Base-by-base conservation (phyloP, 108 stramenopile species). In the Nitzschia sp. region DNA sequence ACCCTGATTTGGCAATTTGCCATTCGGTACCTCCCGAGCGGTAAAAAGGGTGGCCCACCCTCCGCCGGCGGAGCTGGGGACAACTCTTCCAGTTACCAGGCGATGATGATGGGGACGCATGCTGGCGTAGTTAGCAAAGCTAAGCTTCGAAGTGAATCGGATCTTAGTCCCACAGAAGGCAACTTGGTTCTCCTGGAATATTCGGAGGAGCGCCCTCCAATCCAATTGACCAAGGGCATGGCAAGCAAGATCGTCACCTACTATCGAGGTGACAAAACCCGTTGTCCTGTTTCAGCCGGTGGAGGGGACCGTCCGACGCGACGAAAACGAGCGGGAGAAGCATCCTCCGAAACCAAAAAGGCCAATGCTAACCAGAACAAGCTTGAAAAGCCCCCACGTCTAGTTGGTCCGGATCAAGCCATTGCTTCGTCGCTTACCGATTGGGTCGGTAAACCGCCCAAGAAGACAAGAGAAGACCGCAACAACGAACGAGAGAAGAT, bases 291-390 rank as follows among this genome's bases (percentile, higher is more conserved):
- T 1, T 87, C 86, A 9, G 91, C 91, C 4, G 95, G 95, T 48
- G 95, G 95, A 15, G 95, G 95, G 3, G 92, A 93, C 56, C 77
- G 95, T 25, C 95, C 95, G 9, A 74, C 85, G 36, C 76, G 94
- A 32, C 58, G 77, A 6, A 86, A 86, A 34, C 75, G 82, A 23
- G 84, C 77, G n/a, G 87, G 80, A 1, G 61, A 62, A 17, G 24
- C 36, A 0, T 19, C 15, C 2, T 2, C 61, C 9, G 83, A 86
- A 28, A 72, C 76, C 54, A 79, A 67, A 46, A 64, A 66, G 53
- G 55, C 58, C 18, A 46, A 25, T 27, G 55, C 26, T 2, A 49
- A 57, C 27, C 18, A 47, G 13, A 55, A 57, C 64, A 70, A 69
- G 56, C 46, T 66, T 0, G 78, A 69, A 18, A 68, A 63, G 53